Conservation (phyloP, 2,329 filamentous ascomycete genomes). For the Colletotrichum viniferum region DNA sequence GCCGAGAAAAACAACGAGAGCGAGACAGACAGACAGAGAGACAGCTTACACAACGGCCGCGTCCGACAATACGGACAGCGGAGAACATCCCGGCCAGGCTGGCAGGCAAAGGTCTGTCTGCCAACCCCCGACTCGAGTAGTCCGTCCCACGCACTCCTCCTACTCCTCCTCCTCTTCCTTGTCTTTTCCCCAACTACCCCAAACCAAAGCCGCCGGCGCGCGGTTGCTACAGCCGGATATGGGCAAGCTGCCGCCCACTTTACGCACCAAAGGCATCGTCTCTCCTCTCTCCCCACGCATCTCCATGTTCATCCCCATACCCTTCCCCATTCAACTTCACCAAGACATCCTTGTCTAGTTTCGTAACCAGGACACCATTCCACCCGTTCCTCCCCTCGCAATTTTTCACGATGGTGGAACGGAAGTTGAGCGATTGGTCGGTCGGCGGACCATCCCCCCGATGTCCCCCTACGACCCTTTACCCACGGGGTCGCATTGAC, state of each 20-base stretch:
- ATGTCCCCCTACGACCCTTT: background rate
- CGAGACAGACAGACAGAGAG: background rate
- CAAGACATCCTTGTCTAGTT: conserved; percentile 3
- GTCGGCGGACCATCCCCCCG: background rate
- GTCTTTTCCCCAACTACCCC: conserved; percentile 14
- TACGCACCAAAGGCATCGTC: background rate
- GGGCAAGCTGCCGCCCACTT: conserved; percentile 13
- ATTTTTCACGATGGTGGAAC: conserved; percentile 7
- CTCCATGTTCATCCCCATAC: conserved; percentile 18
- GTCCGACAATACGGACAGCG: background rate
- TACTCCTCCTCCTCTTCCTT: background rate
- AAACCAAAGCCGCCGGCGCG: background rate
- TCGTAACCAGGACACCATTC: background rate
- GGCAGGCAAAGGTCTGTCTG: background rate
- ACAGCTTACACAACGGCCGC: background rate
- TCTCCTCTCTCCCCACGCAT: conserved; percentile 5
- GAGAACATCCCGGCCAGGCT: background rate
- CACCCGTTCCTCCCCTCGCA: background rate
- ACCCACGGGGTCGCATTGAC: conserved; percentile 15
- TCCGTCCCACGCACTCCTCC: background rate
- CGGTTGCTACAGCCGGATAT: background rate
- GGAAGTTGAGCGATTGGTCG: conserved; percentile 15
- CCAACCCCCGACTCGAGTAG: background rate
- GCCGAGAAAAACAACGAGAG: background rate
- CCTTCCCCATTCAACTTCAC: background rate